phyloP scores from a whole-genome alignment of 1,284 basidiomycete genomes.

The Cryptococcus sp. region DNA sequence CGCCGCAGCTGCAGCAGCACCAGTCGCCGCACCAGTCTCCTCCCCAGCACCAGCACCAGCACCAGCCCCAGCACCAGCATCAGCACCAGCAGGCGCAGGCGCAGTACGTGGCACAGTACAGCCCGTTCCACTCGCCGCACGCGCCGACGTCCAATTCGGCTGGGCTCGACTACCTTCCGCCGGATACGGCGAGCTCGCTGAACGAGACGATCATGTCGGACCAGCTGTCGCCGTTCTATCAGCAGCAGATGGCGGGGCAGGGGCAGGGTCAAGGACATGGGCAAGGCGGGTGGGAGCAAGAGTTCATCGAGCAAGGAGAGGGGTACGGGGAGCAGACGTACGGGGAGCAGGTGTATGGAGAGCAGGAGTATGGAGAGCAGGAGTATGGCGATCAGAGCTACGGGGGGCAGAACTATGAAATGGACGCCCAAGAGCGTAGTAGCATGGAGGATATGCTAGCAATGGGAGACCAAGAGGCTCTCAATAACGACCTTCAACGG shows the following conservation, averaged over 20 bases:
- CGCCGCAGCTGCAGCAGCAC: slow-evolving; percentile 7
- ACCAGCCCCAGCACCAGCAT: slow-evolving; percentile 4
- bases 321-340: background rate
- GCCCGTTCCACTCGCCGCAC: slow-evolving; percentile 11
- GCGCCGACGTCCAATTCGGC: slow-evolving; percentile 5
- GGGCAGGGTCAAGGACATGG: background rate
- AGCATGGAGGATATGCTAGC: slow-evolving; percentile 16
- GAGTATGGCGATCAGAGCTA: background rate
- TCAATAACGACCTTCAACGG: slow-evolving; percentile 35
- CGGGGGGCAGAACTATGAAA: background rate
- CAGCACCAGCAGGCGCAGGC: slow-evolving; percentile 8
- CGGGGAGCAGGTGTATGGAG: background rate
- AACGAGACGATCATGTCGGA: slow-evolving; percentile 11
- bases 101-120: too few relatives aligned
- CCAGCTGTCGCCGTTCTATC: slow-evolving; percentile 12
- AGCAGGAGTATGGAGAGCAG: slow-evolving; percentile 13
- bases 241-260: background rate
- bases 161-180: slow-evolving; percentile 11
- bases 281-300: slow-evolving; percentile 11
- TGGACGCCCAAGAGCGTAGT: background rate
- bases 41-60: slow-evolving; percentile 15
- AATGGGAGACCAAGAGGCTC: slow-evolving; percentile 20
- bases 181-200: slow-evolving; percentile 9
- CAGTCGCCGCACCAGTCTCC: slow-evolving; percentile 14
- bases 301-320: slow-evolving; percentile 14